Conservation (phyloP, 768 basidiomycete genomes). For the Panellus pusillus region DNA sequence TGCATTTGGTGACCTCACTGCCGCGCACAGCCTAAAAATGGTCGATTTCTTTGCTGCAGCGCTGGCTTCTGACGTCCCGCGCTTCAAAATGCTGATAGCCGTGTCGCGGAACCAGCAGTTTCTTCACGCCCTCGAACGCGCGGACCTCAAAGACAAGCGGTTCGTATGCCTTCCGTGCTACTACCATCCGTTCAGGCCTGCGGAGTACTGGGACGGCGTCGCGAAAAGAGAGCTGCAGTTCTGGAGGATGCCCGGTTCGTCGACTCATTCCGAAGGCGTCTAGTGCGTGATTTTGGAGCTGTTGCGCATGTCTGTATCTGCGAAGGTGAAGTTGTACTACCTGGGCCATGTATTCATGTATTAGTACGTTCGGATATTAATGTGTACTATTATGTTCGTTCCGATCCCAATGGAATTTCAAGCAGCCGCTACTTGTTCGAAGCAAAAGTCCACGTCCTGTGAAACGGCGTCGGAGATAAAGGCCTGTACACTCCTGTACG, state of each 20-base stretch:
- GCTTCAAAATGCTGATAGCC: slow-evolving; percentile 27
- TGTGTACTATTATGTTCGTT: too few relatives aligned
- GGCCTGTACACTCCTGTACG: too few relatives aligned
- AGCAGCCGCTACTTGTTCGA: too few relatives aligned
- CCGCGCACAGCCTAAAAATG: slow-evolving; percentile 16
- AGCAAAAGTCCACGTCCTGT: too few relatives aligned
- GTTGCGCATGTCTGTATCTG: too few relatives aligned
- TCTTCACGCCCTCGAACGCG: slow-evolving; percentile 14
- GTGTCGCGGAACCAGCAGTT: slow-evolving; percentile 26
- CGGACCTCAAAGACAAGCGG: slow-evolving; percentile 26
- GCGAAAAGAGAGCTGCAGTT: slow-evolving; percentile 27
- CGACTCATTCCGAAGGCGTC: too few relatives aligned
- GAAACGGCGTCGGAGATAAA: too few relatives aligned
- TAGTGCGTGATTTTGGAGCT: too few relatives aligned
- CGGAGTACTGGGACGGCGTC: slow-evolving; percentile 29
- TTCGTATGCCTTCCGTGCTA: slow-evolving; percentile 28
- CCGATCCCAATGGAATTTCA: too few relatives aligned
- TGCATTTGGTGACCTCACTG: slow-evolving; percentile 29
- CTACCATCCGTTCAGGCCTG: slow-evolving; percentile 21
- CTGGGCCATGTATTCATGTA: too few relatives aligned
- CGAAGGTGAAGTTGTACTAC: too few relatives aligned
- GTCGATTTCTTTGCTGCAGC: slow-evolving; percentile 22
- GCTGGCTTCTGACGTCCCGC: slow-evolving; percentile 20
- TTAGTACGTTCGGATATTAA: too few relatives aligned
- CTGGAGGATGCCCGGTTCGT: slow-evolving; percentile 23